A percentile compares a stretch with the other conserved stretches of the same genome.
Conservation (phyloP, 371 early-diverging fungal genomes). For the Mortierella sp. region DNA sequence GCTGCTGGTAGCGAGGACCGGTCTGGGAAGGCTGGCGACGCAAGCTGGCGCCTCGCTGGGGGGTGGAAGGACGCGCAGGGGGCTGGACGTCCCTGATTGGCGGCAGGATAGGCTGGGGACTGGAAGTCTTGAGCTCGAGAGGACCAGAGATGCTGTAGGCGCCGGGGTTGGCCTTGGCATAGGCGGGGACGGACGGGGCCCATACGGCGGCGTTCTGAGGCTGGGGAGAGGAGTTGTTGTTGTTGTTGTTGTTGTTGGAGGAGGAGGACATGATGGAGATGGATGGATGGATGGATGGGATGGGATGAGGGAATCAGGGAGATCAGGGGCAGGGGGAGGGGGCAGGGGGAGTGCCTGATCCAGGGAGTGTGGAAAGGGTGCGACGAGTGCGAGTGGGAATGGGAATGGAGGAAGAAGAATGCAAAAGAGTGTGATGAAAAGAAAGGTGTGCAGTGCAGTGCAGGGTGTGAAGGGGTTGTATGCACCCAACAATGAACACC, state of each 20-base stretch:
- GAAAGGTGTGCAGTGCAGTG: no score
- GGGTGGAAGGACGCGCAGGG: constrained; percentile 18
- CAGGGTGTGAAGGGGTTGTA: no score
- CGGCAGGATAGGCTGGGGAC: constrained; percentile 32
- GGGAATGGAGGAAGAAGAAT: no score
- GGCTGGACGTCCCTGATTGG: constrained; percentile 37
- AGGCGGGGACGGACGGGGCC: constrained; percentile 32
- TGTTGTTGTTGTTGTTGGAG: constrained; percentile 19
- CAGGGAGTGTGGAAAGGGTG: no score
- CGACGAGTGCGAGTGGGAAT: no score
- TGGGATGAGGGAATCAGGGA: background rate
- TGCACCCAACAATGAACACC: no score
- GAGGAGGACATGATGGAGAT: constrained; percentile 19
- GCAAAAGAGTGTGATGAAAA: no score
- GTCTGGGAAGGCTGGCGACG: constrained; percentile 38
- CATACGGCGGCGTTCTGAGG: constrained; percentile 33
- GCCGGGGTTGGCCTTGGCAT: constrained; percentile 9
- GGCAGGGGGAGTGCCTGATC: no score
- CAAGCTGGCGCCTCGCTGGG: constrained; percentile 29
- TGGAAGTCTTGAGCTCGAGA: constrained; percentile 45
- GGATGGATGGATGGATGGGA: background rate
- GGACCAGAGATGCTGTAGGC: constrained; percentile 41
- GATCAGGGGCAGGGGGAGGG: no score
- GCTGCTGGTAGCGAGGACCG: constrained; percentile 21
- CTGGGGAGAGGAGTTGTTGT: constrained; percentile 14